Conservation (phyloP, 202 grass and related monocot genomes). For the Setaria viridis region DNA sequence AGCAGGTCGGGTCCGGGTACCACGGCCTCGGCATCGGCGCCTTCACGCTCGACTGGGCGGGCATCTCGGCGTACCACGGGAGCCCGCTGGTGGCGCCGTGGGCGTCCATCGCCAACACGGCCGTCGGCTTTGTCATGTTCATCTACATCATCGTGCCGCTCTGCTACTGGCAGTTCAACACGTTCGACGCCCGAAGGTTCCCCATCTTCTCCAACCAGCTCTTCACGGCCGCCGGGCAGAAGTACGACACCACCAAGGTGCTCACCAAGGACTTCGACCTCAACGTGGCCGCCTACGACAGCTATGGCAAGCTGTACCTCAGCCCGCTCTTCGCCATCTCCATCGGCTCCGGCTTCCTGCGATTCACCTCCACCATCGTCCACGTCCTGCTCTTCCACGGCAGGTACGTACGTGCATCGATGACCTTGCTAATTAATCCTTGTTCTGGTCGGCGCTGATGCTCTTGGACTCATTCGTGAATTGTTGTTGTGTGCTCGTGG, state of each 20-base stretch:
- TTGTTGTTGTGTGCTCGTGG: neutral
- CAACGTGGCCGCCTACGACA: conserved; percentile 81
- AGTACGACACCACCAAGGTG: conserved; percentile 92
- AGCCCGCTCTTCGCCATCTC: conserved; percentile 97
- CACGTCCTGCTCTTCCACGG: conserved; percentile 94
- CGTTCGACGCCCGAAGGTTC: conserved; percentile 82
- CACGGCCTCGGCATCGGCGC: conserved; percentile 88
- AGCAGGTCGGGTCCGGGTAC: conserved; percentile 92
- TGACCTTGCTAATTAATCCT: no score
- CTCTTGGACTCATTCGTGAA: no score
- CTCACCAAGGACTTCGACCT: conserved; percentile 82
- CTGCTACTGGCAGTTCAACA: conserved; percentile 94
- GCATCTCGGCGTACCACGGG: conserved; percentile 97
- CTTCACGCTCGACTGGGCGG: conserved; percentile 97
- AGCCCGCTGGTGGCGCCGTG: conserved; percentile 93
- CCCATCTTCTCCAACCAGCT: conserved; percentile 98
- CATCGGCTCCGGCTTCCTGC: conserved; percentile 91
- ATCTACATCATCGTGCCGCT: conserved; percentile 91
- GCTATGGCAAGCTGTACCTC: conserved; percentile 92
- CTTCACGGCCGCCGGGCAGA: conserved; percentile 72
- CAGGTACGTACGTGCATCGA: neutral
- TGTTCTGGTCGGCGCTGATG: no score
- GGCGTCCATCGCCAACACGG: conserved; percentile 91
- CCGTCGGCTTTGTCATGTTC: conserved; percentile 92
- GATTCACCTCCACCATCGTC: conserved; percentile 88